Percentiles rank a stretch among this genome's conserved stretches.
phyloP scores from a whole-genome alignment of 805 yeast species.

The Starmerella floris region DNA sequence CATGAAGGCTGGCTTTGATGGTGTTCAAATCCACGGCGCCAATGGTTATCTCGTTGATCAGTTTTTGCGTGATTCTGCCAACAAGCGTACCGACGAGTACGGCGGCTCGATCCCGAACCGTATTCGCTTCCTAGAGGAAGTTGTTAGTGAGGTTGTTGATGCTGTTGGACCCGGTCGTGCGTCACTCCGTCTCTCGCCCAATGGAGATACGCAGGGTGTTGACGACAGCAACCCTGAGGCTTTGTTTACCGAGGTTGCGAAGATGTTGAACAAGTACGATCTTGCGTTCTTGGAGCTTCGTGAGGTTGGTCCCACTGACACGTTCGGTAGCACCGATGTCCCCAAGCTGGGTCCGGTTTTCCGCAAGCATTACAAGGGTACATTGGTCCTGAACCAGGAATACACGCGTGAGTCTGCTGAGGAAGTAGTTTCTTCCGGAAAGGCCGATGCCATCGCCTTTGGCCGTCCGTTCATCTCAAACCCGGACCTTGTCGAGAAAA shows the following conservation, averaged over 20 bases:
- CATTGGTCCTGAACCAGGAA: constrained; percentile 24
- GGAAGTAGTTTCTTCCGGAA: constrained; percentile 11
- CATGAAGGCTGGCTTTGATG: constrained; percentile 43
- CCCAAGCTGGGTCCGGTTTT: constrained; percentile 39
- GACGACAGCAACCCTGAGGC: constrained; percentile 25
- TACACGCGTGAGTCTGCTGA: constrained; percentile 17
- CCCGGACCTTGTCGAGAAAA: constrained; percentile 40
- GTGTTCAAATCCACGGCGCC: constrained; percentile 54
- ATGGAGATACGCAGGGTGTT: constrained; percentile 22
- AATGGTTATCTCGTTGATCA: constrained; percentile 44
- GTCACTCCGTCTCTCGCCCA: constrained; percentile 33
- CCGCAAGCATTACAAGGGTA: constrained; percentile 42
- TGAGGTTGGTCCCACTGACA: constrained; percentile 32
- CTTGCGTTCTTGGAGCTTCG: constrained; percentile 35
- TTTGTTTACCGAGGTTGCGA: constrained; percentile 24
- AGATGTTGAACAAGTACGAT: constrained; percentile 28
- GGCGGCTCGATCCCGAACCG: constrained; percentile 45
- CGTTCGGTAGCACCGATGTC: constrained; percentile 19
- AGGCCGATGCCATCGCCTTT: constrained; percentile 27
- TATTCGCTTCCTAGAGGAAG: constrained; percentile 37
- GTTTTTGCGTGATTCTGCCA: constrained; percentile 36
- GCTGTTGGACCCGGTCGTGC: constrained; percentile 41
- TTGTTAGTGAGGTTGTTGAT: constrained; percentile 37
- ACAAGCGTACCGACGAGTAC: constrained; percentile 45
- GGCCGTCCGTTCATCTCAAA: constrained; percentile 42